phyloP scores from a whole-genome alignment of 1,284 basidiomycete genomes.

The Ganoderma lucidum region DNA sequence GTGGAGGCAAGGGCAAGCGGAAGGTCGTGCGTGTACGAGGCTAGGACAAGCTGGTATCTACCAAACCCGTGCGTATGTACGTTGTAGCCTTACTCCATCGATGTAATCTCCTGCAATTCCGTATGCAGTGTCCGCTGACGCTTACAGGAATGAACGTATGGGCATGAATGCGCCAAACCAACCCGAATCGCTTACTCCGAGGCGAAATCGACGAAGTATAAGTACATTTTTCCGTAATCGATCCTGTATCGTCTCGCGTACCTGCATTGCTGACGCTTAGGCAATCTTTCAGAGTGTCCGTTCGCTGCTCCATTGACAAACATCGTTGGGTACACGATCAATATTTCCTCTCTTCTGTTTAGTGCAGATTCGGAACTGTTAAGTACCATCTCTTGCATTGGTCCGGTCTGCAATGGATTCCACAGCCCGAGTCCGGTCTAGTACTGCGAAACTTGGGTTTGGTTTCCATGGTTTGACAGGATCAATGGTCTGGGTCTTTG shows the following conservation, averaged over 20 bases:
- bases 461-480: no score
- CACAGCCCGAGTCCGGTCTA: no score
- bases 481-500: no score
- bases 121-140: background rate
- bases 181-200: background rate
- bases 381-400: no score
- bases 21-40: constrained; percentile 83
- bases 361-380: no score
- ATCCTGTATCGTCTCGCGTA: background rate
- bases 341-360: no score
- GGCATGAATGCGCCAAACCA: background rate
- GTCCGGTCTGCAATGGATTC: no score
- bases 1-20: constrained; percentile 74
- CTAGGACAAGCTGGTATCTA: constrained; percentile 22
- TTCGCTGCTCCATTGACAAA: background rate
- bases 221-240: background rate
- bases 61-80: constrained; percentile 21
- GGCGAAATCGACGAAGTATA: no score
- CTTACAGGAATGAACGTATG: background rate
- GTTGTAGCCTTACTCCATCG: constrained; percentile 27
- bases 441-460: no score
- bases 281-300: background rate
- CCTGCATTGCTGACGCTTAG: background rate
- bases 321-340: background rate
- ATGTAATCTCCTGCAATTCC: constrained; percentile 24